These are phyloP conservation scores for Cladorrhinum samala DNA, from an alignment of 495 filamentous ascomycete genomes.

Conservation along the genomic window DNA sequence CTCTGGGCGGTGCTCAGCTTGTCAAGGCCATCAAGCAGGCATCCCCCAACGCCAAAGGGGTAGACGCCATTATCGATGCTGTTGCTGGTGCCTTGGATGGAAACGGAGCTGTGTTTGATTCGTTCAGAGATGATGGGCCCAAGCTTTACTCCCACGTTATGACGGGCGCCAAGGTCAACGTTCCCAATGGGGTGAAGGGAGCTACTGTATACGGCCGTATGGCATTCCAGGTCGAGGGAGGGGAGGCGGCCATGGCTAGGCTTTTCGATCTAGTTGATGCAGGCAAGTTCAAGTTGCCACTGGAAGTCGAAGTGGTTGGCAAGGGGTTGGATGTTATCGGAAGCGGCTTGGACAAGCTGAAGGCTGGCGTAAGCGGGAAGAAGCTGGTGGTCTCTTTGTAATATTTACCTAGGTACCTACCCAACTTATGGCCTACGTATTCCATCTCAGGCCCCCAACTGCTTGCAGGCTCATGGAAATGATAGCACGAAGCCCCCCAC, in stretches of 20 bases:
- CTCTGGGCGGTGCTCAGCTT: conserved; percentile 8
- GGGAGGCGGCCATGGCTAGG: conserved; percentile 10
- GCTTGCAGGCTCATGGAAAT: too few relatives aligned
- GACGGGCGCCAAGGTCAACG: conserved; percentile 21
- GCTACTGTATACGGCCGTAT: conserved; percentile 20
- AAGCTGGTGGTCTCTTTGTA: conserved; percentile 32
- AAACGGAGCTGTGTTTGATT: conserved; percentile 8
- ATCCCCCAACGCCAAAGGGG: conserved; percentile 25
- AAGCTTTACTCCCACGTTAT: conserved; percentile 32
- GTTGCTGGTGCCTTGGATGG: conserved; percentile 17
- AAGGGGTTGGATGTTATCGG: conserved; percentile 26
- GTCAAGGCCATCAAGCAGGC: conserved; percentile 25
- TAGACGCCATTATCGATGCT: conserved; percentile 39
- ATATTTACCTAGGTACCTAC: too few relatives aligned
- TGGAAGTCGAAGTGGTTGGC: conserved; percentile 26
- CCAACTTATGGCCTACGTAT: too few relatives aligned
- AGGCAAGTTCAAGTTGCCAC: conserved; percentile 23
- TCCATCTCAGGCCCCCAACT: too few relatives aligned
- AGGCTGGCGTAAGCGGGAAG: conserved; percentile 28
- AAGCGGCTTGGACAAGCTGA: conserved; percentile 26
- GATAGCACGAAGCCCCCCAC: too few relatives aligned
- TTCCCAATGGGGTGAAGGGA: conserved; percentile 22
- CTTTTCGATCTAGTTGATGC: conserved; percentile 20
- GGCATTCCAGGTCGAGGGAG: conserved; percentile 14
- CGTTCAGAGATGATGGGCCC: conserved; percentile 23